These are phyloP conservation scores for Prunus salicina DNA, from an alignment of 306 rosid genomes.

Conservation along the genomic window DNA sequence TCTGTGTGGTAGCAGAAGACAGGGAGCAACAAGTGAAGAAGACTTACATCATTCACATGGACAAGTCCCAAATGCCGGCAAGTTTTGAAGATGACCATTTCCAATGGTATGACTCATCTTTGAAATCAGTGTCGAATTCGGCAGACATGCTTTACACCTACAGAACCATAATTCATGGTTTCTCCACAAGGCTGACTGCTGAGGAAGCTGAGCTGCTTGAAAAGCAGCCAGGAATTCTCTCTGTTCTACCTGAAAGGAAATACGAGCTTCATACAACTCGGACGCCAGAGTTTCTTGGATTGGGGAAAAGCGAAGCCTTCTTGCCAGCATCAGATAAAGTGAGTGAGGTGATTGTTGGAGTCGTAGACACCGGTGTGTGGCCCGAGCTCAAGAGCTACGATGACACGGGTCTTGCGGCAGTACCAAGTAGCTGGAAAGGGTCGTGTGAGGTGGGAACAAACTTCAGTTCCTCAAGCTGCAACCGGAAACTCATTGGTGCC, in stretches of 20 bases:
- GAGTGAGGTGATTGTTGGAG: constrained; percentile 64
- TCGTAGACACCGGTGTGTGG: constrained; percentile 89
- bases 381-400: constrained; percentile 71
- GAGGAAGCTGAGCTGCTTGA: constrained; percentile 63
- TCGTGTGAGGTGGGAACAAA: constrained; percentile 58
- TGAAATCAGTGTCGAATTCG: constrained; percentile 58
- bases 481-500: constrained; percentile 81
- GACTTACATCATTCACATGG: constrained; percentile 87
- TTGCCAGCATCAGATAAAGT: constrained; percentile 23
- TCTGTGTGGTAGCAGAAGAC: constrained; percentile 36
- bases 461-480: constrained; percentile 67
- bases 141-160: constrained; percentile 82
- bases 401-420: constrained; percentile 59
- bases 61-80: constrained; percentile 65
- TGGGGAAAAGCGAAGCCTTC: constrained; percentile 28
- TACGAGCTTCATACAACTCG: constrained; percentile 93
- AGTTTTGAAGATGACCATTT: constrained; percentile 49
- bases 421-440: constrained; percentile 79
- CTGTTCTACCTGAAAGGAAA: constrained; percentile 52
- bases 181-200: constrained; percentile 70
- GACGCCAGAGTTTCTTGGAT: constrained; percentile 81
- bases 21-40: constrained; percentile 35
- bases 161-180: constrained; percentile 68
- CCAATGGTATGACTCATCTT: constrained; percentile 71
- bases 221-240: constrained; percentile 60